Evolutionary conservation across 1,284 basidiomycete genomes (phyloP), one percentile per base, ranked within the genome.

Genomic region (Violaceomyces palustris): DNA sequence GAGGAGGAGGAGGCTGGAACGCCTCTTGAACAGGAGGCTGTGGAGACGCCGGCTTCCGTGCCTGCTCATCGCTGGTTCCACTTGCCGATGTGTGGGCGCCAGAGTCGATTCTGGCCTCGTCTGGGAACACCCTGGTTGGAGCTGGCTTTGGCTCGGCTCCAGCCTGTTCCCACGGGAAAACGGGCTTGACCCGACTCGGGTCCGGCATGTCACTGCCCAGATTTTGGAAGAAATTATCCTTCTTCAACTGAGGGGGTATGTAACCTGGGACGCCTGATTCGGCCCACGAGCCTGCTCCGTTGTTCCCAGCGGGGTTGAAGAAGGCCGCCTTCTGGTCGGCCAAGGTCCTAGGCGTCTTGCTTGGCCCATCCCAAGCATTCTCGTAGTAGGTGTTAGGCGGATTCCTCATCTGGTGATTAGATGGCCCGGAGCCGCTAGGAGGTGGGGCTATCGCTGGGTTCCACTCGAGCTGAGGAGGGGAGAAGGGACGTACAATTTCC

Each of bases 91-190:
- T 7, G 29, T 15, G 3, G 32, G 39, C 22, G 46, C 40, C 7
- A 44, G 46, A 5, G 50, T 39, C 3, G 43, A 35, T 4, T 38
- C n/a, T 40, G n/a, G 59, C 54, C 24, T 67, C 64, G 33, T 64
- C 64, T 2, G 64, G 64, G 34, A 65, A 67, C 4, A 62, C 51
- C 14, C 64, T 52, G 6, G 46, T 45, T 0, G 63, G 43, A 25
- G 43, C 42, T 21, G 22, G 33, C n/a, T n/a, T 27, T 39, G 15
- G 21, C 29, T n/a, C 7, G 11, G 18, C 14, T 4, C 28, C 22
- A 1, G 35, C n/a, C 0, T 40, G n/a, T 72, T 97, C 92, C 92
- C 92, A 97, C 7, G 92, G 91, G 72, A 97, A 96, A n/a, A 94
- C 78, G 19, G 80, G 77, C 57, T 84, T 83, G 22, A 92, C 81